A percentile compares a stretch with the other conserved stretches of the same genome.
Evolutionary conservation across 176 grass and related monocot species (phyloP).

Genomic region (Zoysia japonica): DNA sequence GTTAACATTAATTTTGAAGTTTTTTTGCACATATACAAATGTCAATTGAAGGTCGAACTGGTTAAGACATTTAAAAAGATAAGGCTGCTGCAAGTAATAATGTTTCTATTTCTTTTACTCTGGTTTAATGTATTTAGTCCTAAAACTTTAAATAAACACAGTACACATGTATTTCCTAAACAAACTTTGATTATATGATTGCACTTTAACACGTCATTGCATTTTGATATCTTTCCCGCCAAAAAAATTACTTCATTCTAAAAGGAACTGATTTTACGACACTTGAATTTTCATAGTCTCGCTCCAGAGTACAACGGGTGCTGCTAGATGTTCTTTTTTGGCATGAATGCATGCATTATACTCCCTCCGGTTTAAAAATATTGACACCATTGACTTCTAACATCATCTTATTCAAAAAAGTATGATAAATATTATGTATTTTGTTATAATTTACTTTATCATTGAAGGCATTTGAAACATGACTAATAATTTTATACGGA

Average conservation of each 20-base stretch:
- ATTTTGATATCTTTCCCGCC: neutral
- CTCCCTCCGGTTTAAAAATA: too few relatives aligned
- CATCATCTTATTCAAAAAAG: too few relatives aligned
- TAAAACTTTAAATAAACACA: neutral
- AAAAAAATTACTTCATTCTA: neutral
- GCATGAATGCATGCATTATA: neutral
- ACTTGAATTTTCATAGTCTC: neutral
- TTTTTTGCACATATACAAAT: neutral
- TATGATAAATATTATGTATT: too few relatives aligned
- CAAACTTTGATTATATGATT: neutral
- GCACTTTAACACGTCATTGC: neutral
- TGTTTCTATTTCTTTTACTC: conserved; percentile 3
- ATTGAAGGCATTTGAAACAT: too few relatives aligned
- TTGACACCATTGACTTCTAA: too few relatives aligned
- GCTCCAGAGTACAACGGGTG: neutral
- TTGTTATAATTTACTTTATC: too few relatives aligned
- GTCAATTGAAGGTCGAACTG: neutral
- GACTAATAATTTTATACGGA: too few relatives aligned
- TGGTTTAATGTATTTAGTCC: neutral
- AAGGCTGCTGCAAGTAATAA: neutral
- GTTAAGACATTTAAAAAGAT: neutral
- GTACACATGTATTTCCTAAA: neutral
- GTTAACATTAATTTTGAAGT: neutral
- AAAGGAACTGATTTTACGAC: neutral
- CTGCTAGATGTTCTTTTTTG: neutral